Evolutionary conservation across 345 rosid genomes (phyloP).

Genomic region (Firmiana major): DNA sequence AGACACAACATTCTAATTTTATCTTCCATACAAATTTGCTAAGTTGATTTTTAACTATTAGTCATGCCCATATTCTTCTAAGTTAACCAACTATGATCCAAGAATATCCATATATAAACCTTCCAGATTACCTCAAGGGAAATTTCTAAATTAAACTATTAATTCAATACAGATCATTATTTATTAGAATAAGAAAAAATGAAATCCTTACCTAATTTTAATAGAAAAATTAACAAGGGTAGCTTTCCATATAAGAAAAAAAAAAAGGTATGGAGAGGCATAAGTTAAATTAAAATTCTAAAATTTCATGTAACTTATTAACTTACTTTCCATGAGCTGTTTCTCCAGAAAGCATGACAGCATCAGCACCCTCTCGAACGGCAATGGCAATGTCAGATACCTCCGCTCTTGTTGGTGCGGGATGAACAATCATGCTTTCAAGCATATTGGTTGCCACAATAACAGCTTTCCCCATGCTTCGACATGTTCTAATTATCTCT

Average conservation of each 20-base stretch:
- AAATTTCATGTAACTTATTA: neutral
- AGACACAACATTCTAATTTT: neutral
- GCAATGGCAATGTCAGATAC: slow-evolving; percentile 99
- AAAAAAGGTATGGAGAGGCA: neutral
- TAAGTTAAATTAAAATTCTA: neutral
- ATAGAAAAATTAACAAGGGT: neutral
- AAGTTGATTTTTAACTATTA: neutral
- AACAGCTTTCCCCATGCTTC: slow-evolving; percentile 99
- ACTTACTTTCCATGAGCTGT: slow-evolving; percentile 99
- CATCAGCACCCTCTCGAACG: slow-evolving; percentile 97
- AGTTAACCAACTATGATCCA: neutral
- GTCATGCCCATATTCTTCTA: neutral
- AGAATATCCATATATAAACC: neutral
- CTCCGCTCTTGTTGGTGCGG: slow-evolving; percentile 97
- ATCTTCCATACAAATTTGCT: neutral
- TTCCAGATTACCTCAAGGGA: neutral
- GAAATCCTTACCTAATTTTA: neutral
- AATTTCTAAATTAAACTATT: neutral
- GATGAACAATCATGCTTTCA: slow-evolving; percentile 99
- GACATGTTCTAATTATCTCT: slow-evolving; percentile 81
- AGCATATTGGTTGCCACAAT: slow-evolving; percentile 99
- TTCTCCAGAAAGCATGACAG: slow-evolving; percentile 99
- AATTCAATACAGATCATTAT: neutral
- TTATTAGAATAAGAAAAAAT: neutral
- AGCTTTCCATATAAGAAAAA: neutral